These are phyloP conservation scores for Macroventuria anomochaeta DNA, from an alignment of 2,329 filamentous ascomycete species.

Conservation along the genomic window DNA sequence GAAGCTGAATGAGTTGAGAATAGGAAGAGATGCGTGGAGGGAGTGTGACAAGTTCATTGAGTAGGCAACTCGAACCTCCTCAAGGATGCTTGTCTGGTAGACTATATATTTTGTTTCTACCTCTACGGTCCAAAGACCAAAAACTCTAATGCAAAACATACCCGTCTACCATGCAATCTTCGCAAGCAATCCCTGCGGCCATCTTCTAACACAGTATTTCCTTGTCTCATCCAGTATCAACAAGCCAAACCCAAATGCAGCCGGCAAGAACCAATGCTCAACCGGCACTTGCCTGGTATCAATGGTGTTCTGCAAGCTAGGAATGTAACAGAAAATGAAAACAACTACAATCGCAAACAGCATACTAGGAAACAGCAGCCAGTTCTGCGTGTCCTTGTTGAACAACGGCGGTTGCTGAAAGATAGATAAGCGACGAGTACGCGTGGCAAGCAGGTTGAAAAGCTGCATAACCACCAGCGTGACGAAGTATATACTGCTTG, in stretches of 20 bases:
- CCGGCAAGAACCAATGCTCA: conserved; percentile 78
- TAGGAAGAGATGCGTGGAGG: conserved; percentile 3
- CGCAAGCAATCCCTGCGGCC: conserved; percentile 63
- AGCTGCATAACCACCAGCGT: conserved; percentile 83
- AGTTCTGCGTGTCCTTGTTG: conserved; percentile 71
- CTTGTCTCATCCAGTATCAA: conserved; percentile 70
- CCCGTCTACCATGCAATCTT: conserved; percentile 67
- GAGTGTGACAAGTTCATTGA: not conserved
- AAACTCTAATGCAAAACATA: not conserved
- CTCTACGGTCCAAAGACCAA: not conserved
- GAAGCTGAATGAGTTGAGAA: conserved; percentile 5
- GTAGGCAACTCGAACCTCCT: no score
- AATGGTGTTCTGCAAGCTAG: conserved; percentile 66
- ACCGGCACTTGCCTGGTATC: conserved; percentile 69
- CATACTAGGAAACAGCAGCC: conserved; percentile 73
- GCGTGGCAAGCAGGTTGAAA: conserved; percentile 75
- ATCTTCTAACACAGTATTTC: conserved; percentile 67
- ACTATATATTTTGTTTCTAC: not conserved
- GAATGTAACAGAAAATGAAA: conserved; percentile 71
- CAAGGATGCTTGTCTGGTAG: not conserved
- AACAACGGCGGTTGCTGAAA: conserved; percentile 74
- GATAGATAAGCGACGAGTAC: conserved; percentile 66
- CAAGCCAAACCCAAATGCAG: conserved; percentile 71
- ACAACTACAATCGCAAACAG: conserved; percentile 72
- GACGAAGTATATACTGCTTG: conserved; percentile 79